Evolutionary conservation across 441 rosid species (phyloP), one percentile per base, ranked within the genome.

Genomic region (Populus tomentosa): DNA sequence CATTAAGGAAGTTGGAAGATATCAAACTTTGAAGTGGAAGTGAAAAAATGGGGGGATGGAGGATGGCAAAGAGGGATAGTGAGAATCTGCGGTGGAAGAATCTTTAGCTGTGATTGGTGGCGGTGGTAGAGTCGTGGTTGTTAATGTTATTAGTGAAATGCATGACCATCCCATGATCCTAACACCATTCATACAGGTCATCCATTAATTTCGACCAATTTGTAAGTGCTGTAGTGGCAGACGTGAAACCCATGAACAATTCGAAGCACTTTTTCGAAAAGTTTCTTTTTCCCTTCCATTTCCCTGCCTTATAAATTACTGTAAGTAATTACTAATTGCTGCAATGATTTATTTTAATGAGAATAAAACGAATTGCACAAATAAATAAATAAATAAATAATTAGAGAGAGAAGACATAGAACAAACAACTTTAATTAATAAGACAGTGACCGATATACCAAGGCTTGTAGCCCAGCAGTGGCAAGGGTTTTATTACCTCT

Each of bases 241-340:
- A 89, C 94, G 93, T 88, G 97, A 92, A 81, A 70, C 72, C 90
- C 94, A 88, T 90, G 90, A 91, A 85, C 85, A 9, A 78, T 74
- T 35, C 46, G 13, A 73, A 70, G 56, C 56, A 46, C 56, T 46
- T 46, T 46, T 46, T 46, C 56, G 18, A 11, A 46, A 46, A 46
- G 56, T 46, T 46, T 46, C 6, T 1, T 0, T 4, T 4, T 4
- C 53, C 53, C 53, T 46, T 46, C 18, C 53, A 14, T 4, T 46
- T 46, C 13, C 53, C 56, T 46, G 6, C 20, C 56, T 14, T 1
- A 14, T 14, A 3, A 46, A 6, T 14, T 13, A 46, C 56, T 46
- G 16, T 4, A 4, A 13, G 56, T 46, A 46, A 13, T 46, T 14
- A 11, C 56, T 13, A 46, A 46, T 46, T 13, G 5, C 53, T 11